Conservation (phyloP, 2,329 filamentous ascomycete genomes). For the Fusarium continuum region DNA sequence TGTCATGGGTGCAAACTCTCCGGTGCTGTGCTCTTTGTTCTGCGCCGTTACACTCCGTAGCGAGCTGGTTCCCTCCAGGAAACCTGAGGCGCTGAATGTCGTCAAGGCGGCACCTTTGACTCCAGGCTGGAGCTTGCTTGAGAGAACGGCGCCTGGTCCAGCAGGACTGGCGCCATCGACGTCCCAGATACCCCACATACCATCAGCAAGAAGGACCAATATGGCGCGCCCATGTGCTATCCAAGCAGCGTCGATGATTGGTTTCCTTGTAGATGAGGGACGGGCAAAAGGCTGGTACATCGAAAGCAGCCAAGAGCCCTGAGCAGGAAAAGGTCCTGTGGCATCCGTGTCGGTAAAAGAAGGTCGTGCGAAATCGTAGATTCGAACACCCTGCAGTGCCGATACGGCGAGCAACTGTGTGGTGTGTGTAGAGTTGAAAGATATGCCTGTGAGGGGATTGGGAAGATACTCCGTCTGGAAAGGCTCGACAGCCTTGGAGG, state of each 20-base stretch:
- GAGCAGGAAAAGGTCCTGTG: constrained; percentile 61
- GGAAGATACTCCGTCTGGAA: constrained; percentile 70
- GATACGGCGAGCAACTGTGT: constrained; percentile 68
- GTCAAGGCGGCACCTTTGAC: constrained; percentile 67
- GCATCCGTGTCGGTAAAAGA: constrained; percentile 61
- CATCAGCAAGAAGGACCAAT: constrained; percentile 67
- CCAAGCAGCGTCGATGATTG: constrained; percentile 70
- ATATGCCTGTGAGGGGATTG: constrained; percentile 62
- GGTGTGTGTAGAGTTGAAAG: constrained; percentile 68
- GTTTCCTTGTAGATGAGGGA: constrained; percentile 62
- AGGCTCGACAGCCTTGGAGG: constrained; percentile 51
- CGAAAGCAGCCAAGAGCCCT: constrained; percentile 72
- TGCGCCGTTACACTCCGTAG: constrained; percentile 55
- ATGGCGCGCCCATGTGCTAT: constrained; percentile 68
- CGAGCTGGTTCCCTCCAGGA: constrained; percentile 67
- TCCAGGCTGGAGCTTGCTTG: constrained; percentile 61
- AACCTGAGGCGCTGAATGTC: constrained; percentile 65
- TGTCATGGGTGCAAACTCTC: constrained; percentile 71
- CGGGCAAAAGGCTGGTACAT: constrained; percentile 66
- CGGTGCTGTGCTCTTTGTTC: constrained; percentile 50
- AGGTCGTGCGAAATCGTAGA: constrained; percentile 68
- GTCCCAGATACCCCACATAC: constrained; percentile 75
- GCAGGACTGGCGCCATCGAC: constrained; percentile 66
- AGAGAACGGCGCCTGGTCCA: constrained; percentile 52
- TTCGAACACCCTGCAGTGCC: constrained; percentile 63